Base-by-base conservation (phyloP, 371 early-diverging fungal genomes). In the Mucor mucedo region DNA sequence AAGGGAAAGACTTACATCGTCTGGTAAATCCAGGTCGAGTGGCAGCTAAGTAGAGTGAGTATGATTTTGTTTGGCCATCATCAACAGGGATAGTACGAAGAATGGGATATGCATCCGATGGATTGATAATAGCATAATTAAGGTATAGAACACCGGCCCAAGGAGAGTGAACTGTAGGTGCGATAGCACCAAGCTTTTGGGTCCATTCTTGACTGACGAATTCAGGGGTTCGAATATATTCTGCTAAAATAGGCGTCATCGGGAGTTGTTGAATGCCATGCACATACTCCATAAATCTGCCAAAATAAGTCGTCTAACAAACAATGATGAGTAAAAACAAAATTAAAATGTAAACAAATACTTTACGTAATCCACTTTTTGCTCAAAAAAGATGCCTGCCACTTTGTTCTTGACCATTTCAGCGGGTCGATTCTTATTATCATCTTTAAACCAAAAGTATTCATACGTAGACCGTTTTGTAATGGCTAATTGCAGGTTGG, bases 251-350 rank as follows among this genome's bases (percentile, higher is more conserved):
- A 2, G 93, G 92, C 14, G 92, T 92, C 66, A 90, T 89, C 0
- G 93, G 92, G 28, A 93, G 71, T 77, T 89, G 89, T 62, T 91
- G 93, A 61, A 93, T 93, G 8, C 93, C 90, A 66, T 89, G 89
- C 49, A 93, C 91, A 56, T 68, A 93, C 69, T 92, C 86, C 2
- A 83, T 30, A 58, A 82, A 79, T 33, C 82, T 70, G 42, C 88
- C 88, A 70, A 88, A 88, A 65, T 85, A 89, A 16, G 88, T 88
- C 0, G 82, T 82, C 89, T 82, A 35, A 40, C 30, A 2, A 6
- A 7, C 21, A 30, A 40, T 52, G 14, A 41, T 4, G 5, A 10
- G 32, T 16, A 13, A 38, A 6, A 54, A 14, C 50, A 41, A 9
- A 16, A 14, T 16, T 39, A 53, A 45, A 68, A 45, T 62, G 29